Evolutionary conservation across 1,139 yeast species (phyloP), one percentile per base, ranked within the genome.

Genomic region (Hyphopichia khmerensis): DNA sequence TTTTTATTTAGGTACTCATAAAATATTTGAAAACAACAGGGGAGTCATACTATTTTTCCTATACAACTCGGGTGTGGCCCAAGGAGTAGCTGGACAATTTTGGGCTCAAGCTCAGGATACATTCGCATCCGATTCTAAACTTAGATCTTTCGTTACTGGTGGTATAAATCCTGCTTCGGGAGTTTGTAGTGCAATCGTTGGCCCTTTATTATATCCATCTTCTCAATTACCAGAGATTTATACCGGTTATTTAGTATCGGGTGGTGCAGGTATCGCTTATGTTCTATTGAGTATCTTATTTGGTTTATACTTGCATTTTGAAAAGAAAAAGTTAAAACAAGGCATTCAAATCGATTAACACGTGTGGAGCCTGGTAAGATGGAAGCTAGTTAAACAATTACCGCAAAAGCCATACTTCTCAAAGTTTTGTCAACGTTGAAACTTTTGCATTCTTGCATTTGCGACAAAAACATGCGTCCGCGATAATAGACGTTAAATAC

Each of bases 81-180:
- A 44, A 29, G 55, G 48, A 26, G 44, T 52, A 14, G 47, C 52
- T 9, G 55, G 55, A 21, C 40, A 48, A 8, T 51, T 48, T 39
- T 51, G 55, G 55, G 45, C 50, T 33, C 47, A 44, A 30, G 43
- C 50, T 4, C 55, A 51, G 35, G 53, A 51, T 34, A 44, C 42
- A 40, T 51, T 48, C 31, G 45, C 43, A 4, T 42, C 44, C 23
- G 45, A 51, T 35, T 27, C 44, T 7, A 39, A 48, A 21, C 17
- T 45, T 18, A 45, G 47, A 21, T 50, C 51, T 9, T 44, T 51
- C 37, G 53, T 48, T 18, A 45, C 49, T 15, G 52, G 53, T 29
- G 55, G 55, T 40, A 46, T 51, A 19, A 51, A 51, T 39, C 36
- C 36, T 16, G 29, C 36, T 34, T 21, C 27, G 10, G 36, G 36